These are phyloP conservation scores for Fusarium graminum DNA, from an alignment of 2,329 filamentous ascomycete species.

Conservation along the genomic window DNA sequence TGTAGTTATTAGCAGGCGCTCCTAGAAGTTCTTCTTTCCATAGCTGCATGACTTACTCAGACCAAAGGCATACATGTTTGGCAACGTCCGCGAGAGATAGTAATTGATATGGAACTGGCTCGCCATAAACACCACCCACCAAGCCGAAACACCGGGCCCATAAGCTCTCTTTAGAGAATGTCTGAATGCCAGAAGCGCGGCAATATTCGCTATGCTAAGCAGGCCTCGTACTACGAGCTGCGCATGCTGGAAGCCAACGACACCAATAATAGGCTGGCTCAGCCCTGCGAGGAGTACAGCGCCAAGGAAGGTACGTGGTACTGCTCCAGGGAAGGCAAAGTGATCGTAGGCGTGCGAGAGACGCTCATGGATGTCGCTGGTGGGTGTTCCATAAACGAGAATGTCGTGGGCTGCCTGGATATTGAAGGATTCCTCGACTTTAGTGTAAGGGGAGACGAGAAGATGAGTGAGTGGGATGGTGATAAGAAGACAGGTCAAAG, in stretches of 20 bases:
- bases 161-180: conserved; percentile 73
- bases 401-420: conserved; percentile 95
- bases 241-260: conserved; percentile 68
- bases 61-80: conserved; percentile 96
- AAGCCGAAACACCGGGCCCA: conserved; percentile 76
- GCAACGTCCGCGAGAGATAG: conserved; percentile 90
- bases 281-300: conserved; percentile 80
- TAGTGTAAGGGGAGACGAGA: conserved; percentile 85
- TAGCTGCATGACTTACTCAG: conserved; percentile 71
- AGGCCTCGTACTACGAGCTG: conserved; percentile 78
- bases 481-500: conserved; percentile 54
- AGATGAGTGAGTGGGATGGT: conserved; percentile 78
- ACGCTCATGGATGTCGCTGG: conserved; percentile 63
- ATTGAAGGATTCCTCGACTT: conserved; percentile 99
- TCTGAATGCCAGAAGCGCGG: conserved; percentile 75
- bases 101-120: conserved; percentile 94
- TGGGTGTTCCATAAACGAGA: conserved; percentile 81
- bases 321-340: conserved; percentile 88
- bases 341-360: conserved; percentile 84
- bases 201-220: conserved; percentile 81
- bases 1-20: conserved; percentile 49
- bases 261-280: conserved; percentile 73
- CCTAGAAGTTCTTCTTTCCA: not conserved
- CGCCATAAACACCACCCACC: conserved; percentile 83
- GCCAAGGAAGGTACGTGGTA: conserved; percentile 91